Evolutionary conservation across 2,329 filamentous ascomycete species (phyloP), one percentile per base, ranked within the genome.

Genomic region (Aspergillus fumigatiaffinis): DNA sequence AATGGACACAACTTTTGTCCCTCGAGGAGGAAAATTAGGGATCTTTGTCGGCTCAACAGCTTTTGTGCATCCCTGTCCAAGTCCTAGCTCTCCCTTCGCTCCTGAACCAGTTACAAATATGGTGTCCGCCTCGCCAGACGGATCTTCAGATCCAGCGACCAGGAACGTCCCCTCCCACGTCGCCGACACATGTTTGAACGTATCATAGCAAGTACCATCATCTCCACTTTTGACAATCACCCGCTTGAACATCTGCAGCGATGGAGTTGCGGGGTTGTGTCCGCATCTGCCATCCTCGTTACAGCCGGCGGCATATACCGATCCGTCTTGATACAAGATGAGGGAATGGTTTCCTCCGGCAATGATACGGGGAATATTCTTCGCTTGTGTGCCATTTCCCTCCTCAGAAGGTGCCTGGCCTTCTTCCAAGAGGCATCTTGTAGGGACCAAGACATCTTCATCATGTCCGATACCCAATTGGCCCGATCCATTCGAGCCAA

Each of bases 291-390:
- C 75, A 63, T 80, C 76, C 7, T 62, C 68, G 68, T 84, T 78
- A 57, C 87, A 83, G 1, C 92, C 92, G 49, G 85, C 82, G 66
- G 84, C 86, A 67, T 84, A 89, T 0, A 92, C 76, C 1, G 76
- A 64, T 0, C 87, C 87, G 26, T 78, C 70, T 3, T 77, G 68
- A n/a, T 82, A 84, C 10, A 92, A 77, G 9, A 96, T 71, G 3
- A 97, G 76, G 0, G 91, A 95, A 72, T 97, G 93, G 68, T 97
- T 97, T 1, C 92, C 92, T 3, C 93, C 93, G 7, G 90, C 81
- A 48, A 70, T 75, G 26, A 87, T 78, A 14, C 69, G 65, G 14
- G 54, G 48, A n/a, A 73, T 61, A 6, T 61, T 52, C 12, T 55
- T 50, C 47, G 80, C 29, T 42, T 57, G n/a, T 21, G 77, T 76